Percentiles rank a stretch among this genome's conserved stretches.
These are phyloP conservation scores for Hortaea werneckii DNA, from an alignment of 2,329 filamentous ascomycete genomes.

Conservation along the genomic window DNA sequence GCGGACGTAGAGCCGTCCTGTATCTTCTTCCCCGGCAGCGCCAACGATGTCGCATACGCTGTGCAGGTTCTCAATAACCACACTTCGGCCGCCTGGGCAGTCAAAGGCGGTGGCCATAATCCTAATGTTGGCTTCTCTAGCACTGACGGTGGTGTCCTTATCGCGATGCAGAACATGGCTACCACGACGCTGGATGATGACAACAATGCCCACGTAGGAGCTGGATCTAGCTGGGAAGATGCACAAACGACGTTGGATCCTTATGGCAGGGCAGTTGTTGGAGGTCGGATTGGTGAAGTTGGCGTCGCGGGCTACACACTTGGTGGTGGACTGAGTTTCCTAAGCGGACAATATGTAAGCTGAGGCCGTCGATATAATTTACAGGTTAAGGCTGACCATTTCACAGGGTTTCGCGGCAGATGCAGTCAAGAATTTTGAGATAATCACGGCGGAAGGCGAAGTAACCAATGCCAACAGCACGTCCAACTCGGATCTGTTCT, in stretches of 20 bases:
- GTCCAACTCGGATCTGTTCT: conserved; percentile 18
- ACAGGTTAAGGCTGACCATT: conserved; percentile 24
- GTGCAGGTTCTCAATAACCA: conserved; percentile 40
- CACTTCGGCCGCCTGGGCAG: conserved; percentile 43
- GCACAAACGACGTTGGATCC: conserved; percentile 13
- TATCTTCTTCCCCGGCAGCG: conserved; percentile 32
- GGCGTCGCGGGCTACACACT: conserved; percentile 21
- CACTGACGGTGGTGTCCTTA: conserved; percentile 27
- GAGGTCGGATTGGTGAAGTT: conserved; percentile 16
- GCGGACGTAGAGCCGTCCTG: background rate
- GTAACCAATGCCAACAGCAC: conserved; percentile 12
- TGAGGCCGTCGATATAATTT: conserved; percentile 23
- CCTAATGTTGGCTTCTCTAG: conserved; percentile 39
- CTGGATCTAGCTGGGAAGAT: conserved; percentile 15
- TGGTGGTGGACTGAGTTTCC: conserved; percentile 16
- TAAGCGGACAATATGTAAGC: conserved; percentile 11
- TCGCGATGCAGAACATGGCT: background rate
- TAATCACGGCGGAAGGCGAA: conserved; percentile 14
- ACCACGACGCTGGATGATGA: background rate
- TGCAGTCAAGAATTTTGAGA: conserved; percentile 7
- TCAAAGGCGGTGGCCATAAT: conserved; percentile 43
- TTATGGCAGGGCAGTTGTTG: conserved; percentile 12
- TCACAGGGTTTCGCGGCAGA: background rate
- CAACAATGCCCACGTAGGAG: conserved; percentile 19
- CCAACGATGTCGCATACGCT: conserved; percentile 43